Evolutionary conservation across 768 basidiomycete genomes (phyloP).

Genomic region (Suillus brevipes): DNA sequence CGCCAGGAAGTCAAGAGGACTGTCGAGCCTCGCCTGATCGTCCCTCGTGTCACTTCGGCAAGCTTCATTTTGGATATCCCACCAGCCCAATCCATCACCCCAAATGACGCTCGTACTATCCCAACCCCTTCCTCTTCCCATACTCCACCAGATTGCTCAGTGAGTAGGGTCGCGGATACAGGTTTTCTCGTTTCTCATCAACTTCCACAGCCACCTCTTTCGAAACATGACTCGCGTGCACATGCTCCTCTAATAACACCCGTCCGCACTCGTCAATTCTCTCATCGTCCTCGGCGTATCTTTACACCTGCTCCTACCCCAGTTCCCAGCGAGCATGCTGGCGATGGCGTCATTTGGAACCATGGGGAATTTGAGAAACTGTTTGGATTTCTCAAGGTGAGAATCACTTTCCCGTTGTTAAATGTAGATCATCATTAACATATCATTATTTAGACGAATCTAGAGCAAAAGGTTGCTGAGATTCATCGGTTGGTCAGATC

Average conservation of each 20-base stretch:
- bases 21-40: not conserved
- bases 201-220: not conserved
- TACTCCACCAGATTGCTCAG: not conserved
- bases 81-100: not conserved
- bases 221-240: not conserved
- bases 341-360: not conserved
- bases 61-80: not conserved
- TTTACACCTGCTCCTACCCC: not conserved
- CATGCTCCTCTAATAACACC: slow-evolving; percentile 1
- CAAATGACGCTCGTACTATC: too few species aligned
- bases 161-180: not conserved
- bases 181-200: not conserved
- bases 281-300: too few species aligned
- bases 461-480: not conserved
- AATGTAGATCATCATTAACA: not conserved
- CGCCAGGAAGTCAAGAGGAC: not conserved
- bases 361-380: not conserved
- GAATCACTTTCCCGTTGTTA: not conserved
- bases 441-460: not conserved
- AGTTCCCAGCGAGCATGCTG: not conserved
- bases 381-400: not conserved
- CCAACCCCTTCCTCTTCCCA: not conserved
- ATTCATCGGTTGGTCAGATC: not conserved
- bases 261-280: too few species aligned
- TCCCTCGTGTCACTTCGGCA: not conserved